These are phyloP conservation scores for Amanita pallidorosea DNA, from an alignment of 768 basidiomycete genomes.

Conservation along the genomic window DNA sequence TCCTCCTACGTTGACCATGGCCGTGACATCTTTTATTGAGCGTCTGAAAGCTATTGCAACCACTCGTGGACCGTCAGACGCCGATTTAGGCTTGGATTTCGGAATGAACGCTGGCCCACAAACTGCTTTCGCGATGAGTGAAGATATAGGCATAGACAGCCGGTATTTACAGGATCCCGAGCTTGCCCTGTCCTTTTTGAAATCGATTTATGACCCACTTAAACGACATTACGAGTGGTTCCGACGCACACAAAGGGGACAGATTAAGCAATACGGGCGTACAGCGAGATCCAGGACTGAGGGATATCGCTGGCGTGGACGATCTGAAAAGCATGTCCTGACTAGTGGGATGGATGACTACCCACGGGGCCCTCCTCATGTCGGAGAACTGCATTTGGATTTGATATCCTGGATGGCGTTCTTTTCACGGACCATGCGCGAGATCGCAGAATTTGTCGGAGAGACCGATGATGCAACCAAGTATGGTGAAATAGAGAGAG, in stretches of 20 bases:
- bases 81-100: slow-evolving; percentile 58
- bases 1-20: slow-evolving; percentile 91
- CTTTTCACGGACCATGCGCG: slow-evolving; percentile 89
- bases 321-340: slow-evolving; percentile 76
- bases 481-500: slow-evolving; percentile 68
- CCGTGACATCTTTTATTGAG: slow-evolving; percentile 80
- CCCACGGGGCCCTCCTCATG: slow-evolving; percentile 80
- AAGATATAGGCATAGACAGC: slow-evolving; percentile 18
- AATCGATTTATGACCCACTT: slow-evolving; percentile 71
- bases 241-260: slow-evolving; percentile 85
- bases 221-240: slow-evolving; percentile 97
- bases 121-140: slow-evolving; percentile 28
- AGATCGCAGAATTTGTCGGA: slow-evolving; percentile 79
- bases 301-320: slow-evolving; percentile 90
- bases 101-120: slow-evolving; percentile 42
- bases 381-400: slow-evolving; percentile 89
- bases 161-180: slow-evolving; percentile 46
- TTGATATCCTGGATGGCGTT: slow-evolving; percentile 95
- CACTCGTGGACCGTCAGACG: slow-evolving; percentile 35
- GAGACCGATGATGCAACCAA: slow-evolving; percentile 76
- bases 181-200: slow-evolving; percentile 58
- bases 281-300: slow-evolving; percentile 80
- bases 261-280: slow-evolving; percentile 84
- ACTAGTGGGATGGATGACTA: slow-evolving; percentile 98
- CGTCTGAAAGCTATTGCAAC: slow-evolving; percentile 42